Evolutionary conservation across 2,329 filamentous ascomycete species (phyloP).

Genomic region (Aspergillus flavus): DNA sequence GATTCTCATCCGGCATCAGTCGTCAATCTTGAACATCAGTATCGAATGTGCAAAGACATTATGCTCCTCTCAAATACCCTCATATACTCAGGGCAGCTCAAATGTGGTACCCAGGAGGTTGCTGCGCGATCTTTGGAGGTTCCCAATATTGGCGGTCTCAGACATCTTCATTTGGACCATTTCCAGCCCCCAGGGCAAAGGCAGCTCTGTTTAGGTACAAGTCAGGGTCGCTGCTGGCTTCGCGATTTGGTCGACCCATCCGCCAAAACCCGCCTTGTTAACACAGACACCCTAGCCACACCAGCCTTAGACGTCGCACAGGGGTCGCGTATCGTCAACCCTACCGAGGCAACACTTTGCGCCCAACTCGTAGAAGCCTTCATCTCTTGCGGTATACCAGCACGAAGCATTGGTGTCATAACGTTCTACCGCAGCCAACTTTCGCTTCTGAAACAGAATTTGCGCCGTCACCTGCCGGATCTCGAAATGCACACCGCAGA

Average conservation of each 20-base stretch:
- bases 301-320: slow-evolving; percentile 64
- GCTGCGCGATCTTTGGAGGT: slow-evolving; percentile 70
- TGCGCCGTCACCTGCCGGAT: slow-evolving; percentile 60
- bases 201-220: slow-evolving; percentile 59
- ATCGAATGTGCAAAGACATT: slow-evolving; percentile 97
- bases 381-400: slow-evolving; percentile 72
- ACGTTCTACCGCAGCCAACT: slow-evolving; percentile 96
- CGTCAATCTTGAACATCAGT: slow-evolving; percentile 91
- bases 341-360: slow-evolving; percentile 75
- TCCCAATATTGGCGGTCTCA: slow-evolving; percentile 65
- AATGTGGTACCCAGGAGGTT: slow-evolving; percentile 80
- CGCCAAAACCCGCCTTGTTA: slow-evolving; percentile 80
- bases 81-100: slow-evolving; percentile 88
- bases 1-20: slow-evolving; percentile 86
- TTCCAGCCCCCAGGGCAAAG: slow-evolving; percentile 24
- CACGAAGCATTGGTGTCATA: slow-evolving; percentile 85
- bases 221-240: slow-evolving; percentile 70
- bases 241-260: slow-evolving; percentile 68
- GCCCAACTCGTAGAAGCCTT: slow-evolving; percentile 80
- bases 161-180: slow-evolving; percentile 55
- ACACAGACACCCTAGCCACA: slow-evolving; percentile 75
- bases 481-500: slow-evolving; percentile 97
- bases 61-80: slow-evolving; percentile 92
- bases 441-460: slow-evolving; percentile 73
- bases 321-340: slow-evolving; percentile 86